Base-by-base conservation (phyloP, 2,329 filamentous ascomycete species). In the Colletotrichum sp. region DNA sequence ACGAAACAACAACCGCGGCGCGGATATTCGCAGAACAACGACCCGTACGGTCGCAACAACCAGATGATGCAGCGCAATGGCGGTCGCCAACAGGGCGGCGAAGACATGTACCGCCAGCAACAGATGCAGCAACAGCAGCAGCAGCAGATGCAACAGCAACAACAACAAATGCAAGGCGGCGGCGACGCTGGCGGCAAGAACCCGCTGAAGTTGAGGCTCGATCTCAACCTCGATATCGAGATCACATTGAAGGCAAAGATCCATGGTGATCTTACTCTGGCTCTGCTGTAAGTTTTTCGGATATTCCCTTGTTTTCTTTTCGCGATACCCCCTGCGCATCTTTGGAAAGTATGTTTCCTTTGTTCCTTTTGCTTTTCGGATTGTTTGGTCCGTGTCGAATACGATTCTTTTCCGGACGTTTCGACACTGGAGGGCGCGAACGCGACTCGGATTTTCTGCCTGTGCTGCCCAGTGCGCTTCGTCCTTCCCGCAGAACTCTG, bases 231-330 rank as follows among this genome's bases (percentile, higher is more conserved):
- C 69, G 94, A 96, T 80, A 89, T 96, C 67, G 94, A 96, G 85
- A 94, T 96, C 78, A 92, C 95, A 83, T 86, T 96, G 70, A 95
- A 95, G 87, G 94, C 94, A 24, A 93, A 91, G 82, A 95, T 96
- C 77, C 91, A 95, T 79, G 94, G 94, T 80, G 94, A 96, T 85
- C 83, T 96, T 80, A 95, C 93, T 10, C 84, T 95, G 75, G 92
- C 91, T 73, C 87, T 95, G 81, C 91, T 94, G 94, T 95, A 89
- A 79, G 86, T 84, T 43, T 21, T 32, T 36, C 21, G 14, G 7
- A 21, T 21, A 5, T 52, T 28, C 24, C 24, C 14, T 62, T 43
- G n/a, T 13, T 26, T 26, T 21, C 12, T 48, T 36, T 43, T 30
- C 28, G 13, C 24, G 14, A n/a, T 30, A n/a, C 34, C 26, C 21